Conservation (phyloP, 1,284 basidiomycete genomes). For the Apiotrichum gamsii region DNA sequence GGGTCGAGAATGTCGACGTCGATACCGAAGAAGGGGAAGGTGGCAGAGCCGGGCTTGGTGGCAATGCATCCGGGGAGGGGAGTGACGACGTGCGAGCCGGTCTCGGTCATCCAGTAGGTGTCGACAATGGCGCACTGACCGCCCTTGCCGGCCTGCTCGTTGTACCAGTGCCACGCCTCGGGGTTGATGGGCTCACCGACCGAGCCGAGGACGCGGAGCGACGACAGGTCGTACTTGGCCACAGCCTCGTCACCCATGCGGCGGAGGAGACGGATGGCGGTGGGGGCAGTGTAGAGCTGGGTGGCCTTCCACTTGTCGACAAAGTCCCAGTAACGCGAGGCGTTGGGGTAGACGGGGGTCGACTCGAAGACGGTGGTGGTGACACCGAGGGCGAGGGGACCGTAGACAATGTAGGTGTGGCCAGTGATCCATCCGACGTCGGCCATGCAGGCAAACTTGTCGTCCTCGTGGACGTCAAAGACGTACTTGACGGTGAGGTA, state of each 20-base stretch:
- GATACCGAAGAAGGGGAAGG: conserved; percentile 96
- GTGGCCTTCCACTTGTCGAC: conserved; percentile 91
- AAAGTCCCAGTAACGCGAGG: conserved; percentile 93
- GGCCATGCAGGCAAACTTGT: conserved; percentile 96
- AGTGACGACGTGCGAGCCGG: conserved; percentile 89
- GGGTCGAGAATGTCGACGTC: conserved; percentile 85
- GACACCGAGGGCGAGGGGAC: conserved; percentile 79
- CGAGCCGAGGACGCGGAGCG: conserved; percentile 78
- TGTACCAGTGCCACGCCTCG: conserved; percentile 98
- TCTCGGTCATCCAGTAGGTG: conserved; percentile 97
- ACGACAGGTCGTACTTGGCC: conserved; percentile 72
- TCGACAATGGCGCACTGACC: conserved; percentile 91
- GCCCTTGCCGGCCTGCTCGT: conserved; percentile 77
- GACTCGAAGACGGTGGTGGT: conserved; percentile 93
- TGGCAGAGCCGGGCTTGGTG: conserved; percentile 93
- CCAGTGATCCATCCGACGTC: conserved; percentile 99
- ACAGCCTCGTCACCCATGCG: conserved; percentile 83
- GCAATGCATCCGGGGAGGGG: conserved; percentile 92
- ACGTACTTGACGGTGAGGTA: conserved; percentile 91
- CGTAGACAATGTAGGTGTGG: conserved; percentile 96
- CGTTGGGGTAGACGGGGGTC: conserved; percentile 93
- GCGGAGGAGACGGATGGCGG: conserved; percentile 79
- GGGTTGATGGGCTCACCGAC: conserved; percentile 99
- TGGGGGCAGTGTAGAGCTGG: conserved; percentile 89
- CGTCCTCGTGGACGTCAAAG: conserved; percentile 89